Evolutionary conservation across 176 grass and related monocot genomes (phyloP).

Genomic region (Zoysia pacifica): DNA sequence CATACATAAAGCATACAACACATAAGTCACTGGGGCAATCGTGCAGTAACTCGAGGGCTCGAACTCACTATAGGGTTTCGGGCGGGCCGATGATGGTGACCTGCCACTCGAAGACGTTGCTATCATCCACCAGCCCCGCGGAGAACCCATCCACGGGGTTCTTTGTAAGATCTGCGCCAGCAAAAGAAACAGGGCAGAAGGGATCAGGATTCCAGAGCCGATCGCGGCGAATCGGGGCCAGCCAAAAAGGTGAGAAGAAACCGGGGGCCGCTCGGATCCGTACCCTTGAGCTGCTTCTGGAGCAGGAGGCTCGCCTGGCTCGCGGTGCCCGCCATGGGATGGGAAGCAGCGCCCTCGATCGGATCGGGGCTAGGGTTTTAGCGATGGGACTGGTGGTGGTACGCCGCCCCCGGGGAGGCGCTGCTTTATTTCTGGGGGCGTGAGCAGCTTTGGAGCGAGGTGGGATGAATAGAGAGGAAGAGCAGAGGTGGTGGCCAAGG

Average conservation of each 20-base stretch:
- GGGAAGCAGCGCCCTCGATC: constrained; percentile 45
- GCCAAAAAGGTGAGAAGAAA: neutral
- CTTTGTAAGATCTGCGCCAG: constrained; percentile 63
- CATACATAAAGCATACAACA: constrained; percentile 19
- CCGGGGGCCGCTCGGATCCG: constrained; percentile 16
- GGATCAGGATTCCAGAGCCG: constrained; percentile 24
- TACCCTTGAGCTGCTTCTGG: constrained; percentile 93
- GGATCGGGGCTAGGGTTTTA: constrained; percentile 62
- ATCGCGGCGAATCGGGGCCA: constrained; percentile 17
- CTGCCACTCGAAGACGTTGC: constrained; percentile 77
- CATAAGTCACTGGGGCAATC: neutral
- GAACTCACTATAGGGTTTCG: constrained; percentile 78
- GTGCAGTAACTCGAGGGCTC: constrained; percentile 13
- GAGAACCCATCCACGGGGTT: constrained; percentile 73
- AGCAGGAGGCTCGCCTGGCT: constrained; percentile 93
- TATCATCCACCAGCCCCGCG: constrained; percentile 68
- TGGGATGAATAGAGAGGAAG: constrained; percentile 33
- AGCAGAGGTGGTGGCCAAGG: neutral
- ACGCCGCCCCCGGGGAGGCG: too few relatives aligned
- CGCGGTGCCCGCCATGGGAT: constrained; percentile 54
- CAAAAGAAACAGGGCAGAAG: neutral
- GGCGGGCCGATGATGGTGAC: constrained; percentile 87
- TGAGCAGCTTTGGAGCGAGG: neutral
- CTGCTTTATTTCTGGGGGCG: too few relatives aligned
- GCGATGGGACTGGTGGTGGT: constrained; percentile 18